A percentile compares a stretch with the other conserved stretches of the same genome.
Conservation (phyloP, 495 filamentous ascomycete species). For the Penicillium cinerascens region DNA sequence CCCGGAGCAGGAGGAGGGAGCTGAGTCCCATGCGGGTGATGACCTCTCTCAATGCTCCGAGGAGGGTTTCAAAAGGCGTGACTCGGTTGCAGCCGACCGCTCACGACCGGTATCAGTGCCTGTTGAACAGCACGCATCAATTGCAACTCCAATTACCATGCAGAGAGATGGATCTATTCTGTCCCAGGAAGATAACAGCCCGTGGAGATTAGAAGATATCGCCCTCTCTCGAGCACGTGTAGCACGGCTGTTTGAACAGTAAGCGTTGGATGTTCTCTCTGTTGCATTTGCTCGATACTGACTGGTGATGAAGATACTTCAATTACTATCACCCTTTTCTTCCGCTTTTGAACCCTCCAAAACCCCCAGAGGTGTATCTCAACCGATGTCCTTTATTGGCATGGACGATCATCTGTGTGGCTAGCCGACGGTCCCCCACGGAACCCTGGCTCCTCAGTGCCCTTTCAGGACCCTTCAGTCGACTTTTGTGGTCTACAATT, state of each 20-base stretch:
- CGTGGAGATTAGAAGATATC: conserved; percentile 44
- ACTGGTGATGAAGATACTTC: conserved; percentile 54
- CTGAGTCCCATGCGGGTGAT: conserved; percentile 30
- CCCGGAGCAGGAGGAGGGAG: conserved; percentile 26
- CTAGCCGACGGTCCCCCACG: conserved; percentile 65
- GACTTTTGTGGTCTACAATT: conserved; percentile 77
- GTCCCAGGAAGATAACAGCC: conserved; percentile 36
- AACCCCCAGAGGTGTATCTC: conserved; percentile 72
- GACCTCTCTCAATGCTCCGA: conserved; percentile 41
- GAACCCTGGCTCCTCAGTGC: conserved; percentile 67
- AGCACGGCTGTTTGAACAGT: conserved; percentile 45
- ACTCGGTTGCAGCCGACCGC: conserved; percentile 27
- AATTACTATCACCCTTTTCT: conserved; percentile 81
- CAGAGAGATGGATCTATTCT: conserved; percentile 39
- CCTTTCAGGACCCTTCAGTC: conserved; percentile 68
- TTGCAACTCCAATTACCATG: conserved; percentile 40
- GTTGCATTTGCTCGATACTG: not conserved
- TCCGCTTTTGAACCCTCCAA: conserved; percentile 69
- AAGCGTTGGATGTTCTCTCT: conserved; percentile 3
- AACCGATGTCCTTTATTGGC: conserved; percentile 73
- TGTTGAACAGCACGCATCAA: conserved; percentile 32
- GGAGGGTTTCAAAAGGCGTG: conserved; percentile 34
- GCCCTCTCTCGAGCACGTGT: conserved; percentile 38
- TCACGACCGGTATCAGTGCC: conserved; percentile 38
- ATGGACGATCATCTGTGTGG: conserved; percentile 82